Evolutionary conservation across 1,284 basidiomycete genomes (phyloP), one percentile per base, ranked within the genome.

Genomic region (Sporisorium exsertum): DNA sequence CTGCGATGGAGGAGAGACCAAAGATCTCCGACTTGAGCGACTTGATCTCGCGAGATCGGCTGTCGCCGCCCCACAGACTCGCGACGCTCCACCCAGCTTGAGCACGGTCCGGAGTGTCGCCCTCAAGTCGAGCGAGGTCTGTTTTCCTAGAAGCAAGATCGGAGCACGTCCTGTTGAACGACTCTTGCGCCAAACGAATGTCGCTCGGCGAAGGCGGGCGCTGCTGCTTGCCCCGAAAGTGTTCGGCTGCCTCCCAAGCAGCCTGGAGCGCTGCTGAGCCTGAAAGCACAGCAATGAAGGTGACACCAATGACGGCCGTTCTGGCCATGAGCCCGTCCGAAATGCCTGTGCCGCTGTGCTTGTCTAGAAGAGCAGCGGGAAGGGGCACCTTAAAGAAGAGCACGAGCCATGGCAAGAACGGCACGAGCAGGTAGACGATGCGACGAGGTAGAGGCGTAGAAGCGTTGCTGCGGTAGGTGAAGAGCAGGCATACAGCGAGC

Each of bases 171-270:
- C 72, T 54, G 26, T 71, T 55, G 47, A 81, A 81, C 7, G 72
- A 65, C 29, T 68, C 69, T 37, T 66, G 56, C 22, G 77, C 78
- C 2, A 71, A 26, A 13, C 47, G 53, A 45, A 76, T 43, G 27
- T 80, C 72, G 46, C 45, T 61, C 22, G 65, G 61, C 9, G 66
- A 58, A n/a, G 72, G 69, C 2, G 63, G 59, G 1, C 66, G 63
- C 27, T 67, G 64, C 29, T 68, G 61, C 40, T 70, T 76, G 4
- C 77, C 57, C 15, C 40, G 56, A 50, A 64, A 68, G 56, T 50
- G 84, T 58, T 87, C 86, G 66, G 81, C 86, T 16, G 86, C 86
- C 52, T 87, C 85, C 84, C 84, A 86, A 0, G 86, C 86, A 0
- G 86, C 85, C 51, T 86, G 86, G 26, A 86, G 80, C 0, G 87